phyloP scores from a whole-genome alignment of 345 rosid species.

The Aurinia saxatilis region DNA sequence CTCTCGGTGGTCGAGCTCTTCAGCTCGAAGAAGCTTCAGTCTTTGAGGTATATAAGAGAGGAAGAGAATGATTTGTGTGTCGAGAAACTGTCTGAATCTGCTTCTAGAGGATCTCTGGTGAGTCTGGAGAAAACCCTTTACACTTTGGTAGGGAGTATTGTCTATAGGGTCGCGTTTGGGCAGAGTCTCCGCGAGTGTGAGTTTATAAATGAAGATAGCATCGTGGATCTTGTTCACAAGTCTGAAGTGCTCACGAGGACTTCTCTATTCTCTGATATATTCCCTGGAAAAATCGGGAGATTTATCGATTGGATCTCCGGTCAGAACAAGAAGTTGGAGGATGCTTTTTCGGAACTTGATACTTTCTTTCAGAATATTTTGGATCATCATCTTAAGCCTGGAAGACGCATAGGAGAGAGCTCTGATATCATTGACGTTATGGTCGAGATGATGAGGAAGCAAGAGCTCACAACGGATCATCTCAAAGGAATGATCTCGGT shows the following conservation, averaged over 20 bases:
- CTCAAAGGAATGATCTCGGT: slow-evolving; percentile 44
- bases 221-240: background rate
- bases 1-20: slow-evolving; percentile 16
- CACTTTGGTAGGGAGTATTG: background rate
- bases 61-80: slow-evolving; percentile 23
- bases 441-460: slow-evolving; percentile 26
- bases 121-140: slow-evolving; percentile 10
- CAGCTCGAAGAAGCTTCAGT: slow-evolving; percentile 14
- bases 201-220: background rate
- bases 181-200: slow-evolving; percentile 7
- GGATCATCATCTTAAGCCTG: slow-evolving; percentile 17
- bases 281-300: slow-evolving; percentile 11
- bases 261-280: slow-evolving; percentile 5
- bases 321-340: background rate
- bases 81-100: background rate
- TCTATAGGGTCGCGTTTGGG: slow-evolving; percentile 14
- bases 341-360: background rate
- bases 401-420: background rate
- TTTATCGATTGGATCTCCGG: slow-evolving; percentile 11
- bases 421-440: slow-evolving; percentile 40
- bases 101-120: background rate
- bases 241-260: background rate
- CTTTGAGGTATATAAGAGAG: slow-evolving; percentile 20
- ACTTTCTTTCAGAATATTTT: slow-evolving; percentile 13
- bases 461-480: slow-evolving; percentile 28